A percentile compares a stretch with the other conserved stretches of the same genome.
Conservation (phyloP, 306 rosid species). For the Dryas octopetala region DNA sequence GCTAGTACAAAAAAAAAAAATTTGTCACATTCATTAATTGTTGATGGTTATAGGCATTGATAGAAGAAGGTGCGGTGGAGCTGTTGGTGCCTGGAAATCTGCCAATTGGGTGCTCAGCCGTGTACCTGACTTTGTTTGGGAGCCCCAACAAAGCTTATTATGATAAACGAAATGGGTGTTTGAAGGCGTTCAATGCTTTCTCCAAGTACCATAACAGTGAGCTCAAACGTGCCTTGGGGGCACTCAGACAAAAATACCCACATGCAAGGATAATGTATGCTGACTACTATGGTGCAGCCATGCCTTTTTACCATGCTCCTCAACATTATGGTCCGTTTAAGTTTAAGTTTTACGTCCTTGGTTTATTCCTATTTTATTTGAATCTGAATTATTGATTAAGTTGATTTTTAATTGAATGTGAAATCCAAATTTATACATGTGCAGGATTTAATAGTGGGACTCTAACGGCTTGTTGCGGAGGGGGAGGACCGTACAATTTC, state of each 20-base stretch:
- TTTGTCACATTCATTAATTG: too few relatives aligned
- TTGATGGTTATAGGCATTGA: conserved; percentile 42
- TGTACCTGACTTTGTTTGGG: conserved; percentile 45
- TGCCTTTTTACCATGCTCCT: conserved; percentile 49
- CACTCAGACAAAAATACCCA: conserved; percentile 40
- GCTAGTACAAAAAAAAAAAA: too few relatives aligned
- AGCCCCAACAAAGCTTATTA: conserved; percentile 39
- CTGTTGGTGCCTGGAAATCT: conserved; percentile 69
- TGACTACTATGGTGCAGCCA: conserved; percentile 57
- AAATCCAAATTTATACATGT: too few relatives aligned
- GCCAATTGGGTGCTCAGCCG: conserved; percentile 61
- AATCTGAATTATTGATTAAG: too few relatives aligned
- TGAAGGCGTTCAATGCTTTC: conserved; percentile 54
- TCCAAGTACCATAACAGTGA: conserved; percentile 48
- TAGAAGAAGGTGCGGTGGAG: conserved; percentile 65
- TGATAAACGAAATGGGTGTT: conserved; percentile 53
- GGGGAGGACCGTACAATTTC: conserved; percentile 60
- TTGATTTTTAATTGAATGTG: too few relatives aligned
- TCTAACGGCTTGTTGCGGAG: too few relatives aligned
- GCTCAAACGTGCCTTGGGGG: conserved; percentile 42
- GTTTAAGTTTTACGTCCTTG: background rate
- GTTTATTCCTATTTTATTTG: too few relatives aligned
- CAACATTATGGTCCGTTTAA: conserved; percentile 41
- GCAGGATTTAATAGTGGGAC: too few relatives aligned
- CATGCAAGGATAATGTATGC: conserved; percentile 58